These are phyloP conservation scores for Acacia acuminata DNA, from an alignment of 306 rosid genomes.

Conservation along the genomic window DNA sequence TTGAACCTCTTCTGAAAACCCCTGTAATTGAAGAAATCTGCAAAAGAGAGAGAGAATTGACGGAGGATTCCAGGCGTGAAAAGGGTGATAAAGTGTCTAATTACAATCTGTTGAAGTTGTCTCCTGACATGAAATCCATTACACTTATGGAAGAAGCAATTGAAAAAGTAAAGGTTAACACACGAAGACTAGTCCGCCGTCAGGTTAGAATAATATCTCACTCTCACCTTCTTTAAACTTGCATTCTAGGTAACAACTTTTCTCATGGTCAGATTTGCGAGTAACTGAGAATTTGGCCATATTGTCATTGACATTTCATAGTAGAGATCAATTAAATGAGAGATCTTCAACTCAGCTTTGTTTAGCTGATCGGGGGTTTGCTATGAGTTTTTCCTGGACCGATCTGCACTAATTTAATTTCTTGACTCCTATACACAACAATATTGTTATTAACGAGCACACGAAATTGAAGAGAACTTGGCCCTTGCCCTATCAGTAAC, in stretches of 20 bases:
- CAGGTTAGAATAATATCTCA: slow-evolving; percentile 52
- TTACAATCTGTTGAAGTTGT: slow-evolving; percentile 48
- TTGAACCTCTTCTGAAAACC: slow-evolving; percentile 56
- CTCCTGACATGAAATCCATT: slow-evolving; percentile 38
- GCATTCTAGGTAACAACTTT: slow-evolving; percentile 3
- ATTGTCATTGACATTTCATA: not conserved
- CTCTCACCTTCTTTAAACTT: not conserved
- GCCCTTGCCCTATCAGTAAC: slow-evolving; percentile 11
- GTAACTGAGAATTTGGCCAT: not conserved
- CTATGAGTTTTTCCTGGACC: not conserved
- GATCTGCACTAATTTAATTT: slow-evolving; percentile 1
- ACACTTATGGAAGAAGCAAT: slow-evolving; percentile 66
- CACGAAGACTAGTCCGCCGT: slow-evolving; percentile 81
- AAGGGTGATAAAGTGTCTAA: slow-evolving; percentile 44
- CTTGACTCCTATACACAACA: slow-evolving; percentile 7
- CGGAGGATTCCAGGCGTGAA: slow-evolving; percentile 31
- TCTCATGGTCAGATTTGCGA: not conserved
- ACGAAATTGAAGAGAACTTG: not conserved
- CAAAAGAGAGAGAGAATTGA: slow-evolving; percentile 27
- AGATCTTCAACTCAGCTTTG: not conserved
- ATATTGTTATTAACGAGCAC: not conserved
- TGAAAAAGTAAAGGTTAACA: slow-evolving; percentile 78
- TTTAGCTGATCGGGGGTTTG: not conserved
- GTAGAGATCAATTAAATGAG: not conserved
- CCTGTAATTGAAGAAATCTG: slow-evolving; percentile 31